Evolutionary conservation across 352 stramenopile species (phyloP), one percentile per base, ranked within the genome.

Genomic region (Pythium apleroticum): DNA sequence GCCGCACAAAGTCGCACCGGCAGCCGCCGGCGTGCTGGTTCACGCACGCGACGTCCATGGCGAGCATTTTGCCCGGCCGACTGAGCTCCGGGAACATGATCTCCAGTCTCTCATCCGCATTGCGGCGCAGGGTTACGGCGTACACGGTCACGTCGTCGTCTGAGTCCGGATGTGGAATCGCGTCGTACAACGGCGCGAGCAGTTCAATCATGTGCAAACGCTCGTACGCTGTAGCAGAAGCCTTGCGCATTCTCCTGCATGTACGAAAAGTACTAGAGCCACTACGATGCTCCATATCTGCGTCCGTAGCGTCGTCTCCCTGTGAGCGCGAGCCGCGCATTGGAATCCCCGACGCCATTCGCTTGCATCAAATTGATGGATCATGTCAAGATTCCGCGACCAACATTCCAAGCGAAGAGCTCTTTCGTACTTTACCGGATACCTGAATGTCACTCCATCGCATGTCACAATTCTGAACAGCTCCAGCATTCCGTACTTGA

Each of bases 21-120:
- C 65, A 80, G 30, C 80, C 81, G 41, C 57, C 69, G 31, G 35
- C 62, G 24, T 63, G 41, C n/a, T 60, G 66, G 46, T 84, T 82
- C 11, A 85, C 68, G 50, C 82, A 91, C 58, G 62, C 63, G 24
- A 88, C 70, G 48, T 77, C 66, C 52, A 80, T 78, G 24, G 37
- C 52, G n/a, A 67, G 39, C 22, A 57, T 57, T 25, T 67, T 66
- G 24, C 64, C 64, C 2, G 57, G 57, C 0, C 28, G 57, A 39
- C 43, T 63, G 33, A 68, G 53, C 46, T 63, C 54, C 17, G 58
- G 65, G 54, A 72, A 72, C 6, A 57, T 53, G 37, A 72, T 50
- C 27, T 62, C 27, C 10, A 72, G 53, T 54, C 53, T 56, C 17
- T 68, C 59, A 27, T 72, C 59, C 20, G 43, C 14, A 3, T 59